A percentile compares a stretch with the other conserved stretches of the same genome.
Evolutionary conservation across 768 basidiomycete genomes (phyloP).

Genomic region (Serendipita sp.): DNA sequence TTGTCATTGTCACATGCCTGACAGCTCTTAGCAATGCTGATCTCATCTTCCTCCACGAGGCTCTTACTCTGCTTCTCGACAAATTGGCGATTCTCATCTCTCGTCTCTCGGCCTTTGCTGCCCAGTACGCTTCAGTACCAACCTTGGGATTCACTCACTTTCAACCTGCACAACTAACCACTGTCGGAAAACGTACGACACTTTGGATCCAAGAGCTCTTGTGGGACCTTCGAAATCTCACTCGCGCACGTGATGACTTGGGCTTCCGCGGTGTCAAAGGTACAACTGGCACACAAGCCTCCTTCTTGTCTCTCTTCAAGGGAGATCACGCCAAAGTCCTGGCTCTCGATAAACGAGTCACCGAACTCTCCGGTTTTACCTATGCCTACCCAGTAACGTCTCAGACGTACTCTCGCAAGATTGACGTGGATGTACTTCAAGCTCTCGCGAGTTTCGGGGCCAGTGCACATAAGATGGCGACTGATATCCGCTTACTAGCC

Average conservation of each 20-base stretch:
- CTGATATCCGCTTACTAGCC: slow-evolving; percentile 84
- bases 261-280: slow-evolving; percentile 98
- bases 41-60: slow-evolving; percentile 87
- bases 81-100: slow-evolving; percentile 86
- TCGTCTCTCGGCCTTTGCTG: slow-evolving; percentile 71
- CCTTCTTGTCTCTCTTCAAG: slow-evolving; percentile 86
- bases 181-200: slow-evolving; percentile 92
- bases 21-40: slow-evolving; percentile 69
- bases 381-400: slow-evolving; percentile 97
- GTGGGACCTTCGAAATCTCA: slow-evolving; percentile 91
- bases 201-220: slow-evolving; percentile 97
- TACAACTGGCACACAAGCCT: slow-evolving; percentile 97
- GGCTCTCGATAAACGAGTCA: slow-evolving; percentile 74
- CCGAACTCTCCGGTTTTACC: slow-evolving; percentile 78
- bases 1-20: not conserved
- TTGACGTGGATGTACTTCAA: slow-evolving; percentile 83
- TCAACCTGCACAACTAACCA: slow-evolving; percentile 96
- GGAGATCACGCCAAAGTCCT: slow-evolving; percentile 94
- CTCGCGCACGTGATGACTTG: slow-evolving; percentile 75
- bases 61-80: slow-evolving; percentile 64
- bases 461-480: slow-evolving; percentile 95
- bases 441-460: slow-evolving; percentile 80
- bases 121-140: slow-evolving; percentile 72
- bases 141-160: slow-evolving; percentile 98
- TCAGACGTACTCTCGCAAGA: slow-evolving; percentile 96